Conservation (phyloP, 2,329 filamentous ascomycete species). For the Phialophora chinensis region DNA sequence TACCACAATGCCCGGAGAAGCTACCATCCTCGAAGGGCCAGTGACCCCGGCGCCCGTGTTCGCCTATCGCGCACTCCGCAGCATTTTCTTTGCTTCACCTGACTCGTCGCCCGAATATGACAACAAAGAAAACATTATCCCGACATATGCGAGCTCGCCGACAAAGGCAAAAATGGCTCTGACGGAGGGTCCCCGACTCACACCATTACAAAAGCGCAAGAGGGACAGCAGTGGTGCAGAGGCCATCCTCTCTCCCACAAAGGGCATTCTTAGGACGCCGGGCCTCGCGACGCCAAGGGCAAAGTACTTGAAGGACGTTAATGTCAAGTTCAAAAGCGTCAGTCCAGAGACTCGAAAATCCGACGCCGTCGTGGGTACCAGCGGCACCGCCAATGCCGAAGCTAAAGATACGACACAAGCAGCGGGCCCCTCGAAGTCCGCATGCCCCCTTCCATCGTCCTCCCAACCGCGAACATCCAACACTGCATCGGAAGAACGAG, state of each 20-base stretch:
- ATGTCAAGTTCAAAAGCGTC: constrained; percentile 47
- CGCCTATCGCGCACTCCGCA: constrained; percentile 70
- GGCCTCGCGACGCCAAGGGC: constrained; percentile 62
- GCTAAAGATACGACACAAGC: not conserved
- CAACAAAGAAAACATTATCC: constrained; percentile 35
- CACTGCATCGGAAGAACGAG: not conserved
- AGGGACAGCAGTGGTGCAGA: constrained; percentile 19
- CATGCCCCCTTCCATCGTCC: not conserved
- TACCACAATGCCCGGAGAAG: constrained; percentile 30
- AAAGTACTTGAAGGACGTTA: constrained; percentile 63
- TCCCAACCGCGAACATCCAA: not conserved
- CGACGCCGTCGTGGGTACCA: not conserved
- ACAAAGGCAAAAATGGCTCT: constrained; percentile 27
- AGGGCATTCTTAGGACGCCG: constrained; percentile 69
- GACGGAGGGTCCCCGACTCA: constrained; percentile 32
- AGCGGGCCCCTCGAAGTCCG: not conserved
- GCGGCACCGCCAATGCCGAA: not conserved
- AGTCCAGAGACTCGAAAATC: constrained; percentile 31
- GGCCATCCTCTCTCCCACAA: constrained; percentile 56
- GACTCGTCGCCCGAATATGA: constrained; percentile 52
- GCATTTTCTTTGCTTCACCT: constrained; percentile 69
- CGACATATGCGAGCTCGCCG: constrained; percentile 17
- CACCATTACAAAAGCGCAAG: constrained; percentile 40
- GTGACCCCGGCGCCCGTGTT: constrained; percentile 71
- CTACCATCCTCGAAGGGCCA: constrained; percentile 59